Evolutionary conservation across 2,329 filamentous ascomycete species (phyloP).

Genomic region (Rhexocercosporidium sp.): DNA sequence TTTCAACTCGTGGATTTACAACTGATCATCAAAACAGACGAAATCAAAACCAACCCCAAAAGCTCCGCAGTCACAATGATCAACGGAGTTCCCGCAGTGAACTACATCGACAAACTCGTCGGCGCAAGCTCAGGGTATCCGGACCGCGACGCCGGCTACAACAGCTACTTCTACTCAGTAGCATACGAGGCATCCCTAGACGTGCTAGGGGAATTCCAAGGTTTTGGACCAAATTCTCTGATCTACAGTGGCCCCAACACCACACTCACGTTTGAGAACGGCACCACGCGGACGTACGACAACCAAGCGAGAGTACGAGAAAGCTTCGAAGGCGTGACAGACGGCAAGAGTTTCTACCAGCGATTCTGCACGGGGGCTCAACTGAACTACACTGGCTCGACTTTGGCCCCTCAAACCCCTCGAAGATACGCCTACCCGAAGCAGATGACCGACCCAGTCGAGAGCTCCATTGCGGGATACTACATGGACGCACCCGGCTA

Average conservation of each 20-base stretch:
- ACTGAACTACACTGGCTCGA: neutral
- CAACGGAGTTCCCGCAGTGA: neutral
- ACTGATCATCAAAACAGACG: neutral
- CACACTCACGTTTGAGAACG: neutral
- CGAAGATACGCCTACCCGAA: neutral
- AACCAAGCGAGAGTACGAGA: neutral
- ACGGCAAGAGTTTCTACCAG: neutral
- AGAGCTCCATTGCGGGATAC: neutral
- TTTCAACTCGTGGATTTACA: neutral
- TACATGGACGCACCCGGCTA: neutral
- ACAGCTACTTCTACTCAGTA: neutral
- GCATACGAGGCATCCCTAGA: neutral
- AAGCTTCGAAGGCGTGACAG: neutral
- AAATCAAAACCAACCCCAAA: neutral
- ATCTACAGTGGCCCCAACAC: neutral
- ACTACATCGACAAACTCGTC: neutral
- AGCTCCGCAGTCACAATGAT: neutral
- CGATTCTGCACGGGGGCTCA: neutral
- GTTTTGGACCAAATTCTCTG: neutral
- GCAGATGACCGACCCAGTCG: neutral
- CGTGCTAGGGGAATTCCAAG: neutral
- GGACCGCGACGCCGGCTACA: neutral
- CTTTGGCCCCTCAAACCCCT: neutral
- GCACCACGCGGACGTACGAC: neutral
- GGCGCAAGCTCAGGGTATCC: neutral